Evolutionary conservation across 1,139 yeast species (phyloP), one percentile per base, ranked within the genome.

Genomic region (Scheffersomyces titani): DNA sequence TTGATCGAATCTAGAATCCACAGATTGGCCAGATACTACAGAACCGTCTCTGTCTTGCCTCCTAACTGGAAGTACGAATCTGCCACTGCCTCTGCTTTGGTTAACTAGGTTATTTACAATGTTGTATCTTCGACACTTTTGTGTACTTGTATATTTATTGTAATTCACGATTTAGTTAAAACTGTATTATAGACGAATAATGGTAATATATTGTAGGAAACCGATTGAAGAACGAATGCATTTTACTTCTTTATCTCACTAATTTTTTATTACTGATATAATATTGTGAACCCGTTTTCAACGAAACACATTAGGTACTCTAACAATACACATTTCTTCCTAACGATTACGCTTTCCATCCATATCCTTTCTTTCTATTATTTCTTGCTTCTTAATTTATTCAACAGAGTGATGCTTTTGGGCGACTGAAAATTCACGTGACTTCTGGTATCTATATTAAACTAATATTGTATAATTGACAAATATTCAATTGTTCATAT

Each of bases 41-140:
- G 97, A 92, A 91, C 97, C 74, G 97, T 92, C 74, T 86, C 97
- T 78, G 98, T 94, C 76, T 90, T 94, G 78, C 98, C 99, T 75
- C 98, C 99, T 80, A 92, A 90, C 94, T 94, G 98, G 98, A 94
- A 94, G 88, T 94, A 90, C 96, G 99, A 94, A 87, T 93, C 99
- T 71, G 97, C 99, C 79, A 96, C 99, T 78, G 99, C 99, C 78
- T 94, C 99, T 77, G 96, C 99, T 83, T 89, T 96, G 84, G 99
- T 96, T 78, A 93, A 93, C 89, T 93, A 92, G 81, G 76, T 75
- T 69, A 55, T 50, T 63, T 63, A 44, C 46, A 51, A 52, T 53
- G 19, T 49, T 52, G 19, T 50, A 19, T 20, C 22, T 19, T 47
- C 30, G 21, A 45, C 50, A 46, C 36, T 46, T 44, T 51, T 46